Evolutionary conservation across 2,329 filamentous ascomycete species (phyloP).

Genomic region (Mycosphaerella sp.): DNA sequence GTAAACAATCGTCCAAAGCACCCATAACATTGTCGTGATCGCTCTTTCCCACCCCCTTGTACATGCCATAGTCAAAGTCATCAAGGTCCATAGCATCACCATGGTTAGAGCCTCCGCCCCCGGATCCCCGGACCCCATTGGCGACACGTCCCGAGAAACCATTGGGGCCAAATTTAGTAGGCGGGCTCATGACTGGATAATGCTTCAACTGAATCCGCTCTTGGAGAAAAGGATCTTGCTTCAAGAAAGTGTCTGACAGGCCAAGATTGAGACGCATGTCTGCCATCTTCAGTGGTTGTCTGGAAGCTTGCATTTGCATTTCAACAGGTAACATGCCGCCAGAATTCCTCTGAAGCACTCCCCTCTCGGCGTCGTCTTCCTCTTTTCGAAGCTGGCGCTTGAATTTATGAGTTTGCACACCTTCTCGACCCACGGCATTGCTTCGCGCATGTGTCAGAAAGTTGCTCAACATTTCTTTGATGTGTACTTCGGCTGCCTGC

Average conservation of each 20-base stretch:
- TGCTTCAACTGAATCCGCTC: slow-evolving; percentile 54
- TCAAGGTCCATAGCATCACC: slow-evolving; percentile 36
- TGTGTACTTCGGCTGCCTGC: slow-evolving; percentile 55
- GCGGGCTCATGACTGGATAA: slow-evolving; percentile 20
- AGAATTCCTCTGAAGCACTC: slow-evolving; percentile 67
- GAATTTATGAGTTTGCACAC: slow-evolving; percentile 72
- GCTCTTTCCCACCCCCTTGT: slow-evolving; percentile 34
- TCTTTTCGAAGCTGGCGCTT: slow-evolving; percentile 67
- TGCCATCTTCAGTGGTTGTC: slow-evolving; percentile 66
- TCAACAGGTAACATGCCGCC: slow-evolving; percentile 75
- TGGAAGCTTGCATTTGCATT: slow-evolving; percentile 65
- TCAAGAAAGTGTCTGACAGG: slow-evolving; percentile 68
- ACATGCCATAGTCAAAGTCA: slow-evolving; percentile 30
- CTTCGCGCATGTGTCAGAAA: slow-evolving; percentile 53
- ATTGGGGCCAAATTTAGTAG: not conserved
- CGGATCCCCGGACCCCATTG: slow-evolving; percentile 22
- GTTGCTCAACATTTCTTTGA: slow-evolving; percentile 54
- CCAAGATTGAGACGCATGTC: slow-evolving; percentile 72
- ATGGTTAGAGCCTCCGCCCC: slow-evolving; percentile 22
- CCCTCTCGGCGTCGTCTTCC: slow-evolving; percentile 65
- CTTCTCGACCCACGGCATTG: slow-evolving; percentile 40
- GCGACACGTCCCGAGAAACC: slow-evolving; percentile 6
- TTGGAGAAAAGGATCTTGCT: slow-evolving; percentile 69
- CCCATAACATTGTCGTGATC: slow-evolving; percentile 31
- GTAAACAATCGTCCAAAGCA: slow-evolving; percentile 37